Evolutionary conservation across 208 protist genomes (phyloP).

Genomic region (Acanthamoeba castellanii): DNA sequence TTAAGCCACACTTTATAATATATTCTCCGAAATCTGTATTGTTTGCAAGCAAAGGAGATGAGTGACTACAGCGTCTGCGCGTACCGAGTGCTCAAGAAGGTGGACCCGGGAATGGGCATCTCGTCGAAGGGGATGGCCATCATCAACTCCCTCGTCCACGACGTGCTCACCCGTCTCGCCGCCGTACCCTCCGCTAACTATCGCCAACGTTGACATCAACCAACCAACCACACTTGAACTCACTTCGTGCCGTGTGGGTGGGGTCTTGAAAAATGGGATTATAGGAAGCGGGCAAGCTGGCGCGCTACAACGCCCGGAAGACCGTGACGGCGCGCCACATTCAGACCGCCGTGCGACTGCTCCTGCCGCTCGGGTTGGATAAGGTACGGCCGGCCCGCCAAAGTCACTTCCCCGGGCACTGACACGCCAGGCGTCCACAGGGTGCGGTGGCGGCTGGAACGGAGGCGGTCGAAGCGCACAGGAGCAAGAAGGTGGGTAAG

Average conservation of each 20-base stretch:
- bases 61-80: conserved; percentile 85
- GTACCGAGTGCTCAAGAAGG: conserved; percentile 93
- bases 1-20: too few species aligned
- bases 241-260: too few species aligned
- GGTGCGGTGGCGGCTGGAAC: conserved; percentile 98
- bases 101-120: conserved; percentile 97
- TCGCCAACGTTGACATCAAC: too few species aligned
- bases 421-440: background rate
- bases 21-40: too few species aligned
- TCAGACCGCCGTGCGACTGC: conserved; percentile 97
- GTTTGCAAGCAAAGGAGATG: too few species aligned
- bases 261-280: too few species aligned
- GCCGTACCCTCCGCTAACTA: too few species aligned
- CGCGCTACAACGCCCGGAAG: conserved; percentile 97
- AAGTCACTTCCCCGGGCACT: too few species aligned
- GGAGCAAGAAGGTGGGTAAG: too few species aligned
- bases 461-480: conserved; percentile 97
- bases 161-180: conserved; percentile 97
- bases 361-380: conserved; percentile 98
- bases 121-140: conserved; percentile 98
- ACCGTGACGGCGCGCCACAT: conserved; percentile 97
- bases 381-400: conserved; percentile 87
- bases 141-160: conserved; percentile 96
- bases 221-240: too few species aligned
- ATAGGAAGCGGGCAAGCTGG: conserved; percentile 95